phyloP scores from a whole-genome alignment of 2,329 filamentous ascomycete species.

The Coniochaeta sp. region DNA sequence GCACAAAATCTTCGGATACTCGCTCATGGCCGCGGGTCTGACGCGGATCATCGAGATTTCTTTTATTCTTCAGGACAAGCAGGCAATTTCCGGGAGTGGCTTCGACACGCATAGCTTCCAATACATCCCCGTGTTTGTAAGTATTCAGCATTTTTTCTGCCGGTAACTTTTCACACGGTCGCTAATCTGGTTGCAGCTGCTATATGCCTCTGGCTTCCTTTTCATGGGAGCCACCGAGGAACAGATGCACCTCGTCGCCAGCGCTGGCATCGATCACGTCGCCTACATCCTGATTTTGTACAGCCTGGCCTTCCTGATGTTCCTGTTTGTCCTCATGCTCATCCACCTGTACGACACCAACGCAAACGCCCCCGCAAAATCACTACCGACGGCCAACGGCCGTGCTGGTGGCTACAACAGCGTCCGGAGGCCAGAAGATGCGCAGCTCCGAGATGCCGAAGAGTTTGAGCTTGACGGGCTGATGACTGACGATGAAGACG shows the following conservation, averaged over 20 bases:
- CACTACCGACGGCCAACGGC: conserved; percentile 30
- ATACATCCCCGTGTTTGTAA: conserved; percentile 45
- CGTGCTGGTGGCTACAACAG: conserved; percentile 23
- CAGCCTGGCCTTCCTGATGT: conserved; percentile 82
- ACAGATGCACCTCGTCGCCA: conserved; percentile 74
- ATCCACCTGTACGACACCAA: conserved; percentile 72
- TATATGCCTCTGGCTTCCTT: conserved; percentile 87
- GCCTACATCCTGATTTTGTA: conserved; percentile 89
- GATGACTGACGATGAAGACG: conserved; percentile 79
- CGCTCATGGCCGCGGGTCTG: conserved; percentile 81
- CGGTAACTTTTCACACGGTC: background rate
- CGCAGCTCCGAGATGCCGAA: conserved; percentile 69
- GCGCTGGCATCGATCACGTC: conserved; percentile 75
- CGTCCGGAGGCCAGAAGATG: conserved; percentile 34
- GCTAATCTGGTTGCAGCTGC: conserved; percentile 42
- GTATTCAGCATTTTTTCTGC: conserved; percentile 25
- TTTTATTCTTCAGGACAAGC: conserved; percentile 73
- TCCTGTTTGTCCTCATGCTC: conserved; percentile 85
- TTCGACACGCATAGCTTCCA: conserved; percentile 58
- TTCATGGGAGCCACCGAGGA: conserved; percentile 98
- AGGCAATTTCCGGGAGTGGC: conserved; percentile 58
- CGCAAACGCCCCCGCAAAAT: conserved; percentile 24
- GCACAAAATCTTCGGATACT: conserved; percentile 88
- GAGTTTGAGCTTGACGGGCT: conserved; percentile 91
- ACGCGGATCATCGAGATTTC: conserved; percentile 85